Percentiles rank a stretch among this genome's conserved stretches.
Conservation (phyloP, 306 rosid species). For the Macrotyloma uniflorum region DNA sequence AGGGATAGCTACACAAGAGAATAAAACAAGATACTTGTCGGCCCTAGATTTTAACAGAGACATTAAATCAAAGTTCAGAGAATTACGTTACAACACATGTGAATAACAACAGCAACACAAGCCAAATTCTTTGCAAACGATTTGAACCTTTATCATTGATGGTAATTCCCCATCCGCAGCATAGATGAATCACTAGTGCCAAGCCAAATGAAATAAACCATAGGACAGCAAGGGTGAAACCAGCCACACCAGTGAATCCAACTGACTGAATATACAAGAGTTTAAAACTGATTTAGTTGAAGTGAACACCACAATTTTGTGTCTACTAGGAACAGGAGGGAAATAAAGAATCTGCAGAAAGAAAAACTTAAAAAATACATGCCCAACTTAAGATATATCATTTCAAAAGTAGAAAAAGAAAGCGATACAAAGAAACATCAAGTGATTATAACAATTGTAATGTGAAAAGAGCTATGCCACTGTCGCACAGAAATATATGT, state of each 20-base stretch:
- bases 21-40: conserved; percentile 4
- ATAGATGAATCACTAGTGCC: conserved; percentile 67
- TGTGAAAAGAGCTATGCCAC: neutral
- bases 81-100: conserved; percentile 79
- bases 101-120: conserved; percentile 62
- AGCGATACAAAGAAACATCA: neutral
- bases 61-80: conserved; percentile 30
- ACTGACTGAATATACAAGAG: conserved; percentile 65
- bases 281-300: conserved; percentile 8
- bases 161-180: conserved; percentile 85
- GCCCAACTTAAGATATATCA: neutral
- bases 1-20: neutral
- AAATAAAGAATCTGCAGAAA: neutral
- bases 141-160: conserved; percentile 64
- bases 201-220: conserved; percentile 83
- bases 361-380: neutral
- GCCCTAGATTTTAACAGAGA: neutral
- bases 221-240: conserved; percentile 67
- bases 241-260: conserved; percentile 83
- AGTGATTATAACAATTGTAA: neutral
- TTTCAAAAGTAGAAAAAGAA: neutral
- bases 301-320: neutral
- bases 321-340: neutral
- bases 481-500: neutral
- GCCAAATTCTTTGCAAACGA: conserved; percentile 63